phyloP scores from a whole-genome alignment of 352 stramenopile species.

The Elongisporangium anandrum region DNA sequence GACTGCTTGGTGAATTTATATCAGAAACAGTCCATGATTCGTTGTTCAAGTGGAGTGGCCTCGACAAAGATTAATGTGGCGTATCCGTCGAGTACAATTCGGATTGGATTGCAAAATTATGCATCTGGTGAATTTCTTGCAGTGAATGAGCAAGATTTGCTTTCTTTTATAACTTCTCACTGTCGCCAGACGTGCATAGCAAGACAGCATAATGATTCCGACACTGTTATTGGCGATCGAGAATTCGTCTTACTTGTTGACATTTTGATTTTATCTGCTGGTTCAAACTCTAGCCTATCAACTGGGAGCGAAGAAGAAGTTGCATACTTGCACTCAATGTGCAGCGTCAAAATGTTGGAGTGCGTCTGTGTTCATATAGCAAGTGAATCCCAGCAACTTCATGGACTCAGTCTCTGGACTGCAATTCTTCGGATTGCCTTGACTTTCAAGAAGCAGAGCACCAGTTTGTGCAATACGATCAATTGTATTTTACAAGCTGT shows the following conservation, averaged over 20 bases:
- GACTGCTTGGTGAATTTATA: constrained; percentile 35
- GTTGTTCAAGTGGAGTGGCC: constrained; percentile 17
- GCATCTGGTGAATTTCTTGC: constrained; percentile 10
- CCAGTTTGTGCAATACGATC: constrained; percentile 32
- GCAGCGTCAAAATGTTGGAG: constrained; percentile 35
- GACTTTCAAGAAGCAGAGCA: constrained; percentile 27
- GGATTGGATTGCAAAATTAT: constrained; percentile 15
- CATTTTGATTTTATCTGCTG: constrained; percentile 30
- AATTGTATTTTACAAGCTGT: constrained; percentile 53
- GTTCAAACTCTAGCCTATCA: background rate
- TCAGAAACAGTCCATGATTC: constrained; percentile 25
- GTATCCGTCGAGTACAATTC: constrained; percentile 43
- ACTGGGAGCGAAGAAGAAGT: constrained; percentile 15
- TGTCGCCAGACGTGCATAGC: constrained; percentile 29
- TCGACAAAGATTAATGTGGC: constrained; percentile 38
- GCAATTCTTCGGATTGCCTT: constrained; percentile 29
- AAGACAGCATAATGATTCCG: constrained; percentile 5
- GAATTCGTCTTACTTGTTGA: constrained; percentile 40
- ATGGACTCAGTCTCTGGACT: constrained; percentile 32
- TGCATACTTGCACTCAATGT: constrained; percentile 24
- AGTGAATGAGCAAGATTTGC: constrained; percentile 29
- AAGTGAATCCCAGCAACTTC: constrained; percentile 23
- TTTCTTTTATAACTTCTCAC: constrained; percentile 43
- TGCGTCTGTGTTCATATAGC: constrained; percentile 35
- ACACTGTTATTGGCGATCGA: constrained; percentile 12